These are phyloP conservation scores for Melampsora occidentalis DNA, from an alignment of 1,284 basidiomycete genomes.

Conservation along the genomic window DNA sequence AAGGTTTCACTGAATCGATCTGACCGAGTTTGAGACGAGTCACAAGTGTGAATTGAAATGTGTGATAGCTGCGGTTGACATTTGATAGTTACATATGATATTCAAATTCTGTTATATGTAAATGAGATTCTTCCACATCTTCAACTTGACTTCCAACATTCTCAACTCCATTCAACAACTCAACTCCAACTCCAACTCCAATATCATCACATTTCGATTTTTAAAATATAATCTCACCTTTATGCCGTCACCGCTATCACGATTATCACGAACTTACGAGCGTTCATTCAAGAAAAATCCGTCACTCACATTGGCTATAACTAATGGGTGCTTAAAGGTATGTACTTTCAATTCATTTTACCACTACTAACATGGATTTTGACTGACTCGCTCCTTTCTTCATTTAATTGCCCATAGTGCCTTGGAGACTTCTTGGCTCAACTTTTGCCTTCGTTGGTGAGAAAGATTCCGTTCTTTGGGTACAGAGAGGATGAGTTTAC, in stretches of 20 bases:
- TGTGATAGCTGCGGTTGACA: too few relatives aligned
- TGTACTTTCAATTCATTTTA: neutral
- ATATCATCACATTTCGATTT: too few relatives aligned
- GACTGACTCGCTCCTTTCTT: neutral
- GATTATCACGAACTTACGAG: conserved; percentile 21
- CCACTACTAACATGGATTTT: neutral
- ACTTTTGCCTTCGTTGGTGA: conserved; percentile 15
- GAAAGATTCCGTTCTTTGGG: neutral
- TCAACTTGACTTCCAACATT: too few relatives aligned
- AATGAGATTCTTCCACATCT: too few relatives aligned
- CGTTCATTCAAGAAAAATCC: conserved; percentile 27
- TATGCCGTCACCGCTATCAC: conserved; percentile 22
- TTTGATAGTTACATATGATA: too few relatives aligned
- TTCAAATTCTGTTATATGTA: too few relatives aligned
- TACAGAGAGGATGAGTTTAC: too few relatives aligned
- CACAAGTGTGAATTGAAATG: too few relatives aligned
- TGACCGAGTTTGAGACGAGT: too few relatives aligned
- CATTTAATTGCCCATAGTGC: neutral
- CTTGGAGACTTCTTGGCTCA: conserved; percentile 36
- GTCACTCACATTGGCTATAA: conserved; percentile 35
- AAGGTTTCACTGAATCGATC: too few relatives aligned
- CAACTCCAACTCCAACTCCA: too few relatives aligned
- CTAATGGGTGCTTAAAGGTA: conserved; percentile 29
- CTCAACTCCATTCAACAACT: too few relatives aligned
- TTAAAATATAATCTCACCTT: neutral